phyloP scores from a whole-genome alignment of 345 rosid genomes.

The Brassica carinata region DNA sequence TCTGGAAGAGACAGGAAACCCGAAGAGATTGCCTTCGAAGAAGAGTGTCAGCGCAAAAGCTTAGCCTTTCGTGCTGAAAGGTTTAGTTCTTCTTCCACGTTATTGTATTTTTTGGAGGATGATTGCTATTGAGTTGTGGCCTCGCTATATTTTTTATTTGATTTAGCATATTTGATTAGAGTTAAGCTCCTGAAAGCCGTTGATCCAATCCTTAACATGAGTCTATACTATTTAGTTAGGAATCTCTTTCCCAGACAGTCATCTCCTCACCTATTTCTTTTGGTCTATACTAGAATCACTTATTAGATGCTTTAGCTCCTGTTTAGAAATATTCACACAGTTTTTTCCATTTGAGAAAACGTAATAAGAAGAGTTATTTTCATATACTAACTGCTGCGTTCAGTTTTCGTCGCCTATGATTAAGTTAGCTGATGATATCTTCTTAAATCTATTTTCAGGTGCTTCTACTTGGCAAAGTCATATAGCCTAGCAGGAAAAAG shows the following conservation, averaged over 20 bases:
- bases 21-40: constrained; percentile 87
- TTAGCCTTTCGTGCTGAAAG: constrained; percentile 92
- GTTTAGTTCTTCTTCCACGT: constrained; percentile 46
- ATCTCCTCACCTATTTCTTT: not conserved
- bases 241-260: not conserved
- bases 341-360: not conserved
- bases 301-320: not conserved
- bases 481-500: constrained; percentile 93
- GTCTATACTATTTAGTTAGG: not conserved
- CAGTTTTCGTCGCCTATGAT: not conserved
- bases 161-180: constrained; percentile 10
- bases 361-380: not conserved
- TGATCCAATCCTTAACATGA: not conserved
- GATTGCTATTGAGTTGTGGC: constrained; percentile 10
- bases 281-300: constrained; percentile 3
- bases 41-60: constrained; percentile 69
- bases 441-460: constrained; percentile 54
- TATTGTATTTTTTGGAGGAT: constrained; percentile 4
- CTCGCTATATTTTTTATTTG: not conserved
- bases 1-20: constrained; percentile 92
- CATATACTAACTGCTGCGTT: not conserved
- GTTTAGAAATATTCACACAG: not conserved
- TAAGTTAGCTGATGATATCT: constrained; percentile 6
- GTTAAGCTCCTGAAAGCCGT: constrained; percentile 7
- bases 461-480: constrained; percentile 88